Evolutionary conservation across 1,284 basidiomycete species (phyloP).

Genomic region (Ceratobasidium sp.): DNA sequence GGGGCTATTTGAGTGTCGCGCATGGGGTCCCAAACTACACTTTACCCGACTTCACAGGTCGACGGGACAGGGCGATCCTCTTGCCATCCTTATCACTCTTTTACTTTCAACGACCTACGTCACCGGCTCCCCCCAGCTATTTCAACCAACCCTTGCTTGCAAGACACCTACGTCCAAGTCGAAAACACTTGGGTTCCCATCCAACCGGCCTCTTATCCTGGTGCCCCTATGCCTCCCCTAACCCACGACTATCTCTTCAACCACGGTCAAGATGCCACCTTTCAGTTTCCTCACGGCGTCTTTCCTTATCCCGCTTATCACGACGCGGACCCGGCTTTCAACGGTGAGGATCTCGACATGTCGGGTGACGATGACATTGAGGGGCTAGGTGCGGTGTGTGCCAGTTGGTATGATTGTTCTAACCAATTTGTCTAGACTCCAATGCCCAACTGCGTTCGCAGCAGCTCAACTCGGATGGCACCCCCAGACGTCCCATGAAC

Average conservation of each 20-base stretch:
- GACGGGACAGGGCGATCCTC: constrained; percentile 11
- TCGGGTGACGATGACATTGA: constrained; percentile 40
- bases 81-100: constrained; percentile 32
- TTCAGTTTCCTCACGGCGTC: constrained; percentile 27
- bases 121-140: constrained; percentile 31
- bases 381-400: constrained; percentile 4
- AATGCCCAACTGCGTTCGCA: constrained; percentile 58
- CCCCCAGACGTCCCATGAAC: constrained; percentile 89
- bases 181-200: not conserved
- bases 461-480: constrained; percentile 83
- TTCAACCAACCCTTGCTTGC: constrained; percentile 5
- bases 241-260: constrained; percentile 29
- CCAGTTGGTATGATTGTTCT: not conserved
- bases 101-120: constrained; percentile 41
- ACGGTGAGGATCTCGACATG: constrained; percentile 31
- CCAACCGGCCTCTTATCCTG: not conserved
- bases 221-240: constrained; percentile 7
- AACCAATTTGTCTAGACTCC: constrained; percentile 14
- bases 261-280: constrained; percentile 38
- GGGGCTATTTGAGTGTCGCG: constrained; percentile 26
- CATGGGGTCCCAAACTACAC: constrained; percentile 26
- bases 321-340: constrained; percentile 5
- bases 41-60: constrained; percentile 13
- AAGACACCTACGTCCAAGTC: constrained; percentile 19
- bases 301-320: constrained; percentile 15